These are phyloP conservation scores for Metschnikowia santaceciliae DNA, from an alignment of 805 yeast genomes.

Conservation along the genomic window DNA sequence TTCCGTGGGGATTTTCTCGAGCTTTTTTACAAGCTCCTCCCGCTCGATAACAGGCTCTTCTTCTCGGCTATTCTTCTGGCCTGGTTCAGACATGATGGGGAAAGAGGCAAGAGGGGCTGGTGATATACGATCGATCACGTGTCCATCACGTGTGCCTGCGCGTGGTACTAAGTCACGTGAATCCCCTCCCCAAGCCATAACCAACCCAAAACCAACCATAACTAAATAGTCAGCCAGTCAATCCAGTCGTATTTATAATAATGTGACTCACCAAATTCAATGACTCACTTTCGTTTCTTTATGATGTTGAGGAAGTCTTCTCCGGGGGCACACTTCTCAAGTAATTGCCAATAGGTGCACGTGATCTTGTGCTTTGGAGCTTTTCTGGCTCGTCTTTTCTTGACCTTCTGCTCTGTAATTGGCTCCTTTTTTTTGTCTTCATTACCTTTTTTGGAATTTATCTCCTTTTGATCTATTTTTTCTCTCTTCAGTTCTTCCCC, in stretches of 20 bases:
- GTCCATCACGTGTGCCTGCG: neutral
- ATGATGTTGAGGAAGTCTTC: slow-evolving; percentile 1
- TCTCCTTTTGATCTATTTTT: neutral
- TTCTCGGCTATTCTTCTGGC: neutral
- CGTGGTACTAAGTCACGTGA: no score
- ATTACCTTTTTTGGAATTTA: neutral
- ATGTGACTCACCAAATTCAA: neutral
- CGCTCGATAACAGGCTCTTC: slow-evolving; percentile 9
- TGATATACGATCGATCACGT: slow-evolving; percentile 8
- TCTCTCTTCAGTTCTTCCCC: neutral
- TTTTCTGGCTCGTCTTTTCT: neutral
- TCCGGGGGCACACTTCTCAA: slow-evolving; percentile 3
- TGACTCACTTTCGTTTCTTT: neutral
- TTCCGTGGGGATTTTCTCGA: slow-evolving; percentile 18
- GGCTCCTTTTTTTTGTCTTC: neutral
- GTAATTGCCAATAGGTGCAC: neutral
- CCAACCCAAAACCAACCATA: no score
- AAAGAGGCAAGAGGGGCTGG: neutral
- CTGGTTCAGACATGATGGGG: neutral
- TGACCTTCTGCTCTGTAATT: neutral
- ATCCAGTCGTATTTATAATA: no score
- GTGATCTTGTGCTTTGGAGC: neutral
- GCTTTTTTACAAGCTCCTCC: slow-evolving; percentile 14
- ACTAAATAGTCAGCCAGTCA: no score
- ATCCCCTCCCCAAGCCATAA: no score